Percentiles rank a stretch among this genome's conserved stretches.
Evolutionary conservation across 768 basidiomycete genomes (phyloP).

Genomic region (Dioszegia hungarica): DNA sequence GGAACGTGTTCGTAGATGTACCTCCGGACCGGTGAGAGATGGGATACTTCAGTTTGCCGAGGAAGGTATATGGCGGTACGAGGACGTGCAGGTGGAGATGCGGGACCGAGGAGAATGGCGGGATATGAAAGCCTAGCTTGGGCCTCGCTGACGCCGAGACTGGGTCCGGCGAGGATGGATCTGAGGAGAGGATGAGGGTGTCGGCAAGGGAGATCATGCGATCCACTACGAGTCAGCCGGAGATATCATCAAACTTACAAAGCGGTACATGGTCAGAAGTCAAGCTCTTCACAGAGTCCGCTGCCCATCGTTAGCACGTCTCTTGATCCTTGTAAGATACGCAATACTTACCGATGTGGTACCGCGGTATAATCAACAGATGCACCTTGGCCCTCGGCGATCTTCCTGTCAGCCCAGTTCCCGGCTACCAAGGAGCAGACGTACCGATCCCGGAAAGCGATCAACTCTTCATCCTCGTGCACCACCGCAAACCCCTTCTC

Average conservation of each 20-base stretch:
- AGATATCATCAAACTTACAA: conserved; percentile 14
- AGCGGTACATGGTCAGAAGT: conserved; percentile 26
- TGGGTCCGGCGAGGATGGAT: neutral
- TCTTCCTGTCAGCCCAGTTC: conserved; percentile 7
- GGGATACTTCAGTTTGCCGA: conserved; percentile 40
- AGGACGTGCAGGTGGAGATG: conserved; percentile 47
- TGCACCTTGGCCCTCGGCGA: conserved; percentile 35
- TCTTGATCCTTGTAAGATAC: neutral
- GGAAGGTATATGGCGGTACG: conserved; percentile 22
- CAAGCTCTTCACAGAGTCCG: conserved; percentile 32
- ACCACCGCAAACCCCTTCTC: conserved; percentile 39
- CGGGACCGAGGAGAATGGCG: conserved; percentile 46
- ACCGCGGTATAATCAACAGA: conserved; percentile 40
- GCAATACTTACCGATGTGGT: conserved; percentile 25
- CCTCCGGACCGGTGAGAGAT: neutral
- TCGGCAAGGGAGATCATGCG: conserved; percentile 19
- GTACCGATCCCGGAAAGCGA: conserved; percentile 44
- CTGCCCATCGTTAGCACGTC: neutral
- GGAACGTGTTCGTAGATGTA: no score
- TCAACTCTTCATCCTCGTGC: conserved; percentile 36
- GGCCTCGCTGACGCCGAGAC: no score
- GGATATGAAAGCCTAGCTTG: conserved; percentile 46
- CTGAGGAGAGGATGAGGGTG: conserved; percentile 2
- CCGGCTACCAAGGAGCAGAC: neutral
- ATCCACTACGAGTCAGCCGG: conserved; percentile 14